Evolutionary conservation across 2,329 filamentous ascomycete species (phyloP).

Genomic region (Thielaviopsis ethacetica): DNA sequence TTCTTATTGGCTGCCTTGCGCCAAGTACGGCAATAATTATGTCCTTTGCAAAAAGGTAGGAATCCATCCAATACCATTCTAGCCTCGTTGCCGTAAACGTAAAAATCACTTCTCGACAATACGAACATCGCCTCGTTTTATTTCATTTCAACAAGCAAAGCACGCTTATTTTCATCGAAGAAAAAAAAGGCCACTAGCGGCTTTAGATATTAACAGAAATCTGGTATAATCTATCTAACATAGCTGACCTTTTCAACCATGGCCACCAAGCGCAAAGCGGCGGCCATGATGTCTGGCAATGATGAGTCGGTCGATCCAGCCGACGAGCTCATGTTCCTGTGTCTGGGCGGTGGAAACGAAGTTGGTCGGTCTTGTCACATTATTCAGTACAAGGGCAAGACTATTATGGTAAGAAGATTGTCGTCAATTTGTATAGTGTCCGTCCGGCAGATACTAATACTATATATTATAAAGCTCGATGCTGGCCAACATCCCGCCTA

Average conservation of each 20-base stretch:
- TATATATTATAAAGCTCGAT: slow-evolving; percentile 52
- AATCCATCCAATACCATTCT: background rate
- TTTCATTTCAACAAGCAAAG: background rate
- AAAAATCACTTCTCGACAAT: background rate
- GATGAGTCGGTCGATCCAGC: slow-evolving; percentile 85
- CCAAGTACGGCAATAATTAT: background rate
- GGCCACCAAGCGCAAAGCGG: slow-evolving; percentile 83
- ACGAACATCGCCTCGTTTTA: too few relatives aligned
- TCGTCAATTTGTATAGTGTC: background rate
- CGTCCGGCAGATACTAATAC: slow-evolving; percentile 12
- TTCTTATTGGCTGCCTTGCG: slow-evolving; percentile 9
- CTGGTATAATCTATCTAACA: background rate
- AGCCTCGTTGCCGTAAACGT: background rate
- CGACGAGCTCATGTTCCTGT: slow-evolving; percentile 88
- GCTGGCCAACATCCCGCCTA: slow-evolving; percentile 94
- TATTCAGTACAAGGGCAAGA: slow-evolving; percentile 97
- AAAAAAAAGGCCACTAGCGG: background rate
- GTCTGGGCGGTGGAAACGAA: slow-evolving; percentile 88
- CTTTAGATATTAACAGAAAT: too few relatives aligned
- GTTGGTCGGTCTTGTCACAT: slow-evolving; percentile 96
- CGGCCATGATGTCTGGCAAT: slow-evolving; percentile 19
- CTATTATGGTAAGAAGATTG: slow-evolving; percentile 64
- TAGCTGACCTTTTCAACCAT: slow-evolving; percentile 30
- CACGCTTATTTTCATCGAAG: background rate
- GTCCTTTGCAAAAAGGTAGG: background rate